These are phyloP conservation scores for Chenopodium formosanum DNA, from an alignment of 148 eudicot genomes.

Conservation along the genomic window DNA sequence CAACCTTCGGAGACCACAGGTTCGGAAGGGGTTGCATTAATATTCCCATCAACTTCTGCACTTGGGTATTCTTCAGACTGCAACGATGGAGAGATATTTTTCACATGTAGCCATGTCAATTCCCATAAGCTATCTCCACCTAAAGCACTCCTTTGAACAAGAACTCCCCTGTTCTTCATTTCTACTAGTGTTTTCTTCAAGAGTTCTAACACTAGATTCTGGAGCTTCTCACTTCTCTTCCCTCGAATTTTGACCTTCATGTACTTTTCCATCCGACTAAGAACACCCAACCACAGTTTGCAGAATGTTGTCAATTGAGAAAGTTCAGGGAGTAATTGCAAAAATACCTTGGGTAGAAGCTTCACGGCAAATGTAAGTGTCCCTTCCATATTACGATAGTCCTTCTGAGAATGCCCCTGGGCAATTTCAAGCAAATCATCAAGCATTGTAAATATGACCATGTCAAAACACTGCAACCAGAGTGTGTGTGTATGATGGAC, in stretches of 20 bases:
- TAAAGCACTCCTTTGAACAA: constrained; percentile 51
- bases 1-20: constrained; percentile 22
- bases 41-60: constrained; percentile 22
- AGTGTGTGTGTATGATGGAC: constrained; percentile 45
- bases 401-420: constrained; percentile 65
- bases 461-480: constrained; percentile 76
- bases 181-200: constrained; percentile 58
- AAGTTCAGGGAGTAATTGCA: constrained; percentile 50
- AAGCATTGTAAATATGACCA: constrained; percentile 69
- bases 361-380: constrained; percentile 56
- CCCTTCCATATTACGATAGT: constrained; percentile 72
- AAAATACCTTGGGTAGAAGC: constrained; percentile 64
- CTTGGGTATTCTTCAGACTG: constrained; percentile 55
- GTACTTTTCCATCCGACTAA: constrained; percentile 65
- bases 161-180: constrained; percentile 62
- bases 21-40: constrained; percentile 19
- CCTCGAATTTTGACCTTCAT: constrained; percentile 69
- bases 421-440: constrained; percentile 68
- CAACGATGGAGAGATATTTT: constrained; percentile 56
- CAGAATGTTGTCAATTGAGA: constrained; percentile 57
- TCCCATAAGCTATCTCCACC: constrained; percentile 76
- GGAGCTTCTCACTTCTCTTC: constrained; percentile 71
- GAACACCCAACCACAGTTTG: constrained; percentile 70
- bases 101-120: constrained; percentile 71
- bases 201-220: constrained; percentile 62